Base-by-base conservation (phyloP, 768 basidiomycete species). In the Mrakia frigida region DNA sequence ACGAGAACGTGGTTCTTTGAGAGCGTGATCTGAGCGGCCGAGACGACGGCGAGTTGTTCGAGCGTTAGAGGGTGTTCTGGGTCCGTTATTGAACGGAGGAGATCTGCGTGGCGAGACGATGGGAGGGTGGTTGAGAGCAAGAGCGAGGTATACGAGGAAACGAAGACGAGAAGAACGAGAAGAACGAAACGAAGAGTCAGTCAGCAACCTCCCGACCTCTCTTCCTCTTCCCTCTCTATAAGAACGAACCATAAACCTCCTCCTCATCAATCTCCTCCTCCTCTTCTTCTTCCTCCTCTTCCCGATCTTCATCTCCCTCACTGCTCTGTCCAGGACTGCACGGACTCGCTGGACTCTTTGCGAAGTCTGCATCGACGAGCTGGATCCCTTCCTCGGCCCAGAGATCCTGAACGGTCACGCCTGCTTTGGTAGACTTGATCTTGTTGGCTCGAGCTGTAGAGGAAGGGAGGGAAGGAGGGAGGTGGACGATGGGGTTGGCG, bases 31-130 rank as follows among this genome's bases (percentile, higher is more conserved):
- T 98, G 95, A 14, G 92, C 89, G 9, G 90, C 88, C 67, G 93
- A 96, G 59, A 99, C 95, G 52, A 99, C 97, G 33, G 92, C 90
- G 13, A 99, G 90, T 81, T 98, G 93, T 82, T 99, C 97, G 65
- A 99, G 87, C 25, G 90, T 91, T 79, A 89, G 86, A 6, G 94
- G 92, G 83, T 99, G 94, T 82, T 99, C 97, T 2, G 77, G 77
- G 59, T 78, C 77, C 46, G 77, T 74, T 33, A 78, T 78, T 3
- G 71, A 73, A 11, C 77, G 46, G 39, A 78, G 67, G 10, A 78
- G 77, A 59, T 78, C 77, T 78, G 21, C 25, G 11, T n/a, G 35
- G 18, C 35, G 31, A 21, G 63, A 50, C 14, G 41, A 67, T 14
- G 28, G 13, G 25, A 56, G n/a, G n/a, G n/a, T n/a, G 52, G 3